A percentile compares a stretch with the other conserved stretches of the same genome.
Conservation (phyloP, 192 early-diverging fungal species). For the Pilaira anomala region DNA sequence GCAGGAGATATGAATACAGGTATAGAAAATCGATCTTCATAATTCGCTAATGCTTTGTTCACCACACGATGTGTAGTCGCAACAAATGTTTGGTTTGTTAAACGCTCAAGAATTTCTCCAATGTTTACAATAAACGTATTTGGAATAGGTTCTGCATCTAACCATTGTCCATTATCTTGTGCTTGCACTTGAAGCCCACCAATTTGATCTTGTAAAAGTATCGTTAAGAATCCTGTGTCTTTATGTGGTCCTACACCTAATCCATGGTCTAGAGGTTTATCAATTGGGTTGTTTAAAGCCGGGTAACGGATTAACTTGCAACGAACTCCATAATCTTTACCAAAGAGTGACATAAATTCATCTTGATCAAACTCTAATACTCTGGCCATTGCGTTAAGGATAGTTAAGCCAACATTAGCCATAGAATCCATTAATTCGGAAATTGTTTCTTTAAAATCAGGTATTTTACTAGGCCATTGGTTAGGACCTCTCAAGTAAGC, state of each 20-base stretch:
- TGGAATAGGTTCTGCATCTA: constrained; percentile 55
- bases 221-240: constrained; percentile 51
- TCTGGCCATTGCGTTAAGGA: constrained; percentile 48
- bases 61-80: constrained; percentile 60
- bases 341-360: constrained; percentile 41
- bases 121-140: constrained; percentile 64
- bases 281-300: constrained; percentile 31
- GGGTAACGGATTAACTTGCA: constrained; percentile 46
- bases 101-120: constrained; percentile 57
- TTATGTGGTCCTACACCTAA: constrained; percentile 61
- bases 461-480: constrained; percentile 54
- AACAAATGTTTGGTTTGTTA: constrained; percentile 46
- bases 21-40: constrained; percentile 50
- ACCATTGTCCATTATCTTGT: constrained; percentile 55
- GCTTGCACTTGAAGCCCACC: constrained; percentile 65
- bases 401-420: constrained; percentile 37
- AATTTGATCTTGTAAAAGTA: constrained; percentile 55
- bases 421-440: constrained; percentile 40
- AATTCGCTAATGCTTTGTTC: constrained; percentile 39
- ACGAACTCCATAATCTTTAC: constrained; percentile 37
- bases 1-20: constrained; percentile 55
- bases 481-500: constrained; percentile 55
- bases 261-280: constrained; percentile 35
- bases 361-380: constrained; percentile 40
- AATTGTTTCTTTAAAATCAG: constrained; percentile 42